phyloP scores from a whole-genome alignment of 1,139 yeast species.

The Diutina rugosa region DNA sequence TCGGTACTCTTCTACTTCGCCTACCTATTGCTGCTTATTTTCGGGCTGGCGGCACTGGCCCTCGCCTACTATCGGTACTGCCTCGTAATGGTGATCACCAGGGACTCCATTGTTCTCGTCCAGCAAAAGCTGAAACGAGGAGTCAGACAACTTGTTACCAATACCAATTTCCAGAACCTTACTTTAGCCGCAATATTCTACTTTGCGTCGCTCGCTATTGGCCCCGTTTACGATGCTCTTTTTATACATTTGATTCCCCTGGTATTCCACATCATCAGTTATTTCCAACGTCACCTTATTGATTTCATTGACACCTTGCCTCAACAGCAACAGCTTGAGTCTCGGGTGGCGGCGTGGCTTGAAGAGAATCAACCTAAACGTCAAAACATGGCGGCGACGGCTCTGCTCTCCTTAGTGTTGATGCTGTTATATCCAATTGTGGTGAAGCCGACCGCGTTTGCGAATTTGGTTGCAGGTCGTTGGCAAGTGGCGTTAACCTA shows the following conservation, averaged over 20 bases:
- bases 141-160: background rate
- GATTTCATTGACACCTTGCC: background rate
- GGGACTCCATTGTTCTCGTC: background rate
- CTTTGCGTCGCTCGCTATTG: background rate
- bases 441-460: conserved; percentile 12
- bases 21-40: background rate
- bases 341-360: conserved; percentile 21
- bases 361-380: conserved; percentile 31
- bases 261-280: background rate
- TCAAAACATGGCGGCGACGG: conserved; percentile 30
- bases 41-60: background rate
- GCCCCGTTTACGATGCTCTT: background rate
- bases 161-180: background rate
- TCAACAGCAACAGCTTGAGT: conserved; percentile 4
- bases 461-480: conserved; percentile 11
- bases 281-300: background rate
- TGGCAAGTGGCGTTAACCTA: conserved; percentile 7
- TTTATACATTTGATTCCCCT: background rate
- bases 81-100: conserved; percentile 1
- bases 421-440: conserved; percentile 7
- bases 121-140: background rate
- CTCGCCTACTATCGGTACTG: background rate
- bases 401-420: conserved; percentile 22
- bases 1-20: background rate
- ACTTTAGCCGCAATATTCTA: background rate